Base-by-base conservation (phyloP, 768 basidiomycete species). In the Naematelia encephala region DNA sequence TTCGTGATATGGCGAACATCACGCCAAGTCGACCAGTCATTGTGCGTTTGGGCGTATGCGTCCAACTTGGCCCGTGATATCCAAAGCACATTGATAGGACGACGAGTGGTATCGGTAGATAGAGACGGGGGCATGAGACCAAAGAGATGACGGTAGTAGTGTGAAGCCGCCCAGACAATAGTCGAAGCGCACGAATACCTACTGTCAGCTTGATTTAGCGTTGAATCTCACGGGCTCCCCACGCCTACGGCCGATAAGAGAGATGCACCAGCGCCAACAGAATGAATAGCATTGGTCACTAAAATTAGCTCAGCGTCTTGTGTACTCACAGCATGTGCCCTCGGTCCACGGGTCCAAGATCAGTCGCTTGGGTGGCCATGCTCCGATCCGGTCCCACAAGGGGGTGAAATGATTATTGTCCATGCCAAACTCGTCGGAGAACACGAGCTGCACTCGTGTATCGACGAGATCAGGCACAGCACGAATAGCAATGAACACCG, bases 91-190 rank as follows among this genome's bases (percentile, higher is more conserved):
- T 75, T 73, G 59, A 75, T 64, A 0, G 63, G 59, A 50, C 51
- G 44, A 11, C 62, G 61, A n/a, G 49, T 25, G 4, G 27, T 25
- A 42, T 28, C 34, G 12, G 19, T 11, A 46, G 56, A 2, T 21
- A 60, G 56, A 8, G 64, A 62, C 11, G 28, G 34, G 2, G 70
- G 64, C 3, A 59, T 44, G 19, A 75, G 61, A 22, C 74, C 72
- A 39, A 75, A 73, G 4, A 75, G 59, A 42, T 70, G 62, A n/a
- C 74, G 69, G 46, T 70, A 73, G 55, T 68, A 75, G 54, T 75
- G 74, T 0, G 72, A 64, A 16, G 74, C 66, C 0, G 67, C 74
- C 74, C 72, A 75, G 0, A 68, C 69, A 10, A 75, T 63, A 1
- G 72, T 52, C 13, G 74, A 70, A 12, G 69, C 69, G 58, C 74